Conservation (phyloP, 257 asterid species). For the Rhazya stricta region DNA sequence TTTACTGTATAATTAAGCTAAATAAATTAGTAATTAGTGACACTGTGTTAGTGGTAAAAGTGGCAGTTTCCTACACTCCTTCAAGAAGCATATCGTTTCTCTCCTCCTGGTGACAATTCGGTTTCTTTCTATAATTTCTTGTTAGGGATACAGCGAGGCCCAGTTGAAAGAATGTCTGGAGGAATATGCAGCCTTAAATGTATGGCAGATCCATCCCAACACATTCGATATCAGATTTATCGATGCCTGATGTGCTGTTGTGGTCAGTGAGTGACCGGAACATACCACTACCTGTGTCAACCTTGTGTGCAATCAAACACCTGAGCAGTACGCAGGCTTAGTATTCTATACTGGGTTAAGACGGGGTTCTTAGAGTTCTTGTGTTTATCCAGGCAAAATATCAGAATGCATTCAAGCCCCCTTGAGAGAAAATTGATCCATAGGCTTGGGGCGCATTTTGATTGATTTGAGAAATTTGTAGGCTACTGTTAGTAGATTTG, state of each 20-base stretch:
- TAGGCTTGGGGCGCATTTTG: not conserved
- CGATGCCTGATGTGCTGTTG: slow-evolving; percentile 45
- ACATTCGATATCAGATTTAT: slow-evolving; percentile 82
- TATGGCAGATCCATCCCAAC: slow-evolving; percentile 98
- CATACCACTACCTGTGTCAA: not conserved
- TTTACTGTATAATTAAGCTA: not conserved
- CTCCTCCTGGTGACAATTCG: not conserved
- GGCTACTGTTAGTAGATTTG: not conserved
- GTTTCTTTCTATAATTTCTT: slow-evolving; percentile 18
- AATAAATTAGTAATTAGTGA: not conserved
- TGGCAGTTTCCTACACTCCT: not conserved
- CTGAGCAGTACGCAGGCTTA: not conserved
- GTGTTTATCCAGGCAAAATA: not conserved
- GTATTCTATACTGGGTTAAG: not conserved
- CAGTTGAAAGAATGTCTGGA: slow-evolving; percentile 92
- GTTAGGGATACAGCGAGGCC: slow-evolving; percentile 96
- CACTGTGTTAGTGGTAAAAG: not conserved
- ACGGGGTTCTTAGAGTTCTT: not conserved
- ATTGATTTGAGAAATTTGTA: not conserved
- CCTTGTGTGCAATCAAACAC: not conserved
- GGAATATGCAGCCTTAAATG: slow-evolving; percentile 94
- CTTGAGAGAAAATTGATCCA: not conserved
- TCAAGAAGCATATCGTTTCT: not conserved
- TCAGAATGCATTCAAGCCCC: not conserved
- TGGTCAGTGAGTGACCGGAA: not conserved